A percentile compares a stretch with the other conserved stretches of the same genome.
Evolutionary conservation across 345 rosid genomes (phyloP).

Genomic region (Hirschfeldia incana): DNA sequence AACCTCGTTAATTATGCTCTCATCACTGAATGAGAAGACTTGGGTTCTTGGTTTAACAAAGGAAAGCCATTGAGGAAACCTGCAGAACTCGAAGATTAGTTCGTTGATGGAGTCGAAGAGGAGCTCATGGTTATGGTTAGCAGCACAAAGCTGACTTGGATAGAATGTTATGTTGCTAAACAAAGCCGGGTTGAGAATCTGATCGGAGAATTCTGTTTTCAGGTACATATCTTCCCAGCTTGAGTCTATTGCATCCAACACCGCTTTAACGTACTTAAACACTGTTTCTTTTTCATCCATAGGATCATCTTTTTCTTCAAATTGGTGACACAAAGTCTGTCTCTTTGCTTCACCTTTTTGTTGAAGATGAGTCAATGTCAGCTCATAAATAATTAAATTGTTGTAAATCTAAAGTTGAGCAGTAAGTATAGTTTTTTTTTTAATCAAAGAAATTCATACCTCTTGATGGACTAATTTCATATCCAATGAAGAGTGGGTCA

Average conservation of each 20-base stretch:
- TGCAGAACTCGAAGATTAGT: slow-evolving; percentile 64
- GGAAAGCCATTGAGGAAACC: slow-evolving; percentile 54
- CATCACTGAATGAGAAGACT: slow-evolving; percentile 45
- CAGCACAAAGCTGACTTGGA: slow-evolving; percentile 52
- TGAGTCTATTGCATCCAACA: slow-evolving; percentile 54
- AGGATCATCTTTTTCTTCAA: slow-evolving; percentile 42
- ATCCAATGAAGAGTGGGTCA: slow-evolving; percentile 59
- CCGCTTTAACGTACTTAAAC: slow-evolving; percentile 56
- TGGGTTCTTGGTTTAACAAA: slow-evolving; percentile 49
- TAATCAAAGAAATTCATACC: slow-evolving; percentile 9
- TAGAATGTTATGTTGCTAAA: slow-evolving; percentile 55
- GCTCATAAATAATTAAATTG: neutral
- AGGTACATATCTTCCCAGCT: slow-evolving; percentile 71
- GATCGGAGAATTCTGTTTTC: slow-evolving; percentile 57
- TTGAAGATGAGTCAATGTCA: slow-evolving; percentile 36
- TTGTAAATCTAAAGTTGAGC: neutral
- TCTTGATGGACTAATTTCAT: slow-evolving; percentile 58
- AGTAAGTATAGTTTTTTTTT: slow-evolving; percentile 47
- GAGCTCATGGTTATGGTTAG: slow-evolving; percentile 43
- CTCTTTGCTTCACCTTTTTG: slow-evolving; percentile 45
- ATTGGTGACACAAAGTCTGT: slow-evolving; percentile 50
- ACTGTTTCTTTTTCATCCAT: neutral
- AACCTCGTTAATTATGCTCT: slow-evolving; percentile 50
- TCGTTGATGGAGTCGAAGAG: slow-evolving; percentile 79
- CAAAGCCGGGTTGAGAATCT: slow-evolving; percentile 62